Conservation (phyloP, 2,329 filamentous ascomycete genomes). For the Sclerotinia nivalis region DNA sequence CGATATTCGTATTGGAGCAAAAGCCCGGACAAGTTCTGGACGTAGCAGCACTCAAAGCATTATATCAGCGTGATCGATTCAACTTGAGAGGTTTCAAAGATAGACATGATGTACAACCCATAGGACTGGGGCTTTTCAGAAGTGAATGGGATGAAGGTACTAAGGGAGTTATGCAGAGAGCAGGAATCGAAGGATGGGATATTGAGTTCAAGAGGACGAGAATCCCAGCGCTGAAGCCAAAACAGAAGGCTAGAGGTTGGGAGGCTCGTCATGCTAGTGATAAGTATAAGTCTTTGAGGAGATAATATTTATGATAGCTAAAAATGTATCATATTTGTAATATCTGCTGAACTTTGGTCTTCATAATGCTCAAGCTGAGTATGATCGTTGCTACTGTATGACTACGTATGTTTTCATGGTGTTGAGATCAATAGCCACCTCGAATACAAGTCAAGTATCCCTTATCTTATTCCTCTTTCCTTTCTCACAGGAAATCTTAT, state of each 20-base stretch:
- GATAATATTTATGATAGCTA: conserved; percentile 23
- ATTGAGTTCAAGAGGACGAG: conserved; percentile 83
- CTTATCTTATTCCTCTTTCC: no score
- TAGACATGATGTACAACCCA: conserved; percentile 66
- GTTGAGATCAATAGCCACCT: background rate
- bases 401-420: background rate
- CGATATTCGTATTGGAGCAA: conserved; percentile 83
- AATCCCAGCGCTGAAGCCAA: conserved; percentile 65
- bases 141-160: conserved; percentile 87
- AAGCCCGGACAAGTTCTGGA: conserved; percentile 60
- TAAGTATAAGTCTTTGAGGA: conserved; percentile 57
- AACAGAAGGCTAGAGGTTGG: conserved; percentile 63
- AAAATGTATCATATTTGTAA: conserved; percentile 26
- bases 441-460: background rate
- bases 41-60: conserved; percentile 55
- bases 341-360: conserved; percentile 4
- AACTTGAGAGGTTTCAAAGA: conserved; percentile 72
- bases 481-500: background rate
- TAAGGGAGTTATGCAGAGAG: conserved; percentile 80
- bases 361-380: background rate
- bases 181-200: conserved; percentile 72
- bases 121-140: conserved; percentile 87
- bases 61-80: conserved; percentile 65
- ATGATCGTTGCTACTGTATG: background rate
- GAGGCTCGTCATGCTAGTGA: conserved; percentile 64